Evolutionary conservation across 345 rosid species (phyloP).

Genomic region (Noccaea caerulescens): DNA sequence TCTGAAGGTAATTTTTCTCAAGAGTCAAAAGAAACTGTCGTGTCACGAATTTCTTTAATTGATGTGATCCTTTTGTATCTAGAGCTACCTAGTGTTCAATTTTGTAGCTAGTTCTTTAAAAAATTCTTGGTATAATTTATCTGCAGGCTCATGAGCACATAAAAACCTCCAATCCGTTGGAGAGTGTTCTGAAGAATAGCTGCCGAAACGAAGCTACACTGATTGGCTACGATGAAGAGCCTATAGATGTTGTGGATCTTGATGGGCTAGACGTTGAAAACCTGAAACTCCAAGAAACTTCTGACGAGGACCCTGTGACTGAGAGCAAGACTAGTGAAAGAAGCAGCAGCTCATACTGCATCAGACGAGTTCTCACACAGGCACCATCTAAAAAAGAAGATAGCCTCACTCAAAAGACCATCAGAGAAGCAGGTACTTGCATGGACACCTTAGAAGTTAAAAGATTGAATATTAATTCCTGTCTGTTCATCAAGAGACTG

Average conservation of each 20-base stretch:
- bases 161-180: conserved; percentile 54
- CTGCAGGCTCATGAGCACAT: conserved; percentile 63
- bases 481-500: conserved; percentile 1
- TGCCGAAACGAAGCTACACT: conserved; percentile 61
- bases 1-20: conserved; percentile 65
- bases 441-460: conserved; percentile 5
- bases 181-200: conserved; percentile 58
- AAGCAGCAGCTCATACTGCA: conserved; percentile 24
- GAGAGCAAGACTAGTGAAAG: conserved; percentile 25
- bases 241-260: conserved; percentile 50
- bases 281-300: conserved; percentile 41
- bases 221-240: conserved; percentile 81
- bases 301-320: conserved; percentile 21
- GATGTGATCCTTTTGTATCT: conserved; percentile 27
- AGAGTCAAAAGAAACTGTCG: conserved; percentile 39
- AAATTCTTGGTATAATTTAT: conserved; percentile 35
- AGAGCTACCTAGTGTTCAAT: conserved; percentile 23
- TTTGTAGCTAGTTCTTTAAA: conserved; percentile 22
- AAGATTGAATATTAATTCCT: not conserved
- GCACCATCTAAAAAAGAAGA: conserved; percentile 30
- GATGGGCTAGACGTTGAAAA: conserved; percentile 39
- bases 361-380: conserved; percentile 35
- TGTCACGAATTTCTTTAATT: not conserved
- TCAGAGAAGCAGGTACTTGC: conserved; percentile 35
- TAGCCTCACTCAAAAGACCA: conserved; percentile 28